A percentile compares a stretch with the other conserved stretches of the same genome.
Evolutionary conservation across 2,329 filamentous ascomycete species (phyloP).

Genomic region (Ophiostoma sp.): DNA sequence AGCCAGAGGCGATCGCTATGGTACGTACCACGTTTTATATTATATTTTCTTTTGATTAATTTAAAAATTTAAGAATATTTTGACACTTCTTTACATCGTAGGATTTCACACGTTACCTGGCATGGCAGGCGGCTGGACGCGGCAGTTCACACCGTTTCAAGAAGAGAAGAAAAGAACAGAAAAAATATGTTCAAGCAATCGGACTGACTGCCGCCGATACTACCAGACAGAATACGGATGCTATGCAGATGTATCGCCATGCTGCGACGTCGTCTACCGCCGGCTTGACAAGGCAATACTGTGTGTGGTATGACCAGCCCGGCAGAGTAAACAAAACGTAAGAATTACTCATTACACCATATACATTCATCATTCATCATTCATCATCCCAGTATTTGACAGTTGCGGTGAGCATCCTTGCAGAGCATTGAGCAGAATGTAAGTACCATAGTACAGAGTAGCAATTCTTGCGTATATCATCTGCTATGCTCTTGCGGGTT

Average conservation of each 20-base stretch:
- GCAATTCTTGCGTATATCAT: background rate
- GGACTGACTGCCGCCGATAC: background rate
- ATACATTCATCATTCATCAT: background rate
- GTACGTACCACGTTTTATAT: background rate
- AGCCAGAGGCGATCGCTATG: background rate
- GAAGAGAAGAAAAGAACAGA: background rate
- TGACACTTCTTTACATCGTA: background rate
- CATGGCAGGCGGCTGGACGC: constrained; percentile 9
- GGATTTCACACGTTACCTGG: background rate
- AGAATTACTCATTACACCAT: background rate
- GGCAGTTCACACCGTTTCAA: background rate
- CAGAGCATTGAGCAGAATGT: no score
- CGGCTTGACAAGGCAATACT: background rate
- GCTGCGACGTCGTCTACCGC: background rate
- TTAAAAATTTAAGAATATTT: no score
- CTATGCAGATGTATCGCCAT: background rate
- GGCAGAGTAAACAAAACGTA: constrained; percentile 1
- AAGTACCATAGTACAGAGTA: no score
- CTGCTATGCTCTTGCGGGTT: background rate
- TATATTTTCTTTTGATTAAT: no score
- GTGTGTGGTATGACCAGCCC: background rate
- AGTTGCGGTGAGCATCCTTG: background rate
- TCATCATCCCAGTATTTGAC: background rate
- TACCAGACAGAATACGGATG: background rate
- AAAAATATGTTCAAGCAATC: no score